Percentiles rank a stretch among this genome's conserved stretches.
These are phyloP conservation scores for Clonostachys sp. DNA, from an alignment of 2,329 filamentous ascomycete genomes.

Conservation along the genomic window DNA sequence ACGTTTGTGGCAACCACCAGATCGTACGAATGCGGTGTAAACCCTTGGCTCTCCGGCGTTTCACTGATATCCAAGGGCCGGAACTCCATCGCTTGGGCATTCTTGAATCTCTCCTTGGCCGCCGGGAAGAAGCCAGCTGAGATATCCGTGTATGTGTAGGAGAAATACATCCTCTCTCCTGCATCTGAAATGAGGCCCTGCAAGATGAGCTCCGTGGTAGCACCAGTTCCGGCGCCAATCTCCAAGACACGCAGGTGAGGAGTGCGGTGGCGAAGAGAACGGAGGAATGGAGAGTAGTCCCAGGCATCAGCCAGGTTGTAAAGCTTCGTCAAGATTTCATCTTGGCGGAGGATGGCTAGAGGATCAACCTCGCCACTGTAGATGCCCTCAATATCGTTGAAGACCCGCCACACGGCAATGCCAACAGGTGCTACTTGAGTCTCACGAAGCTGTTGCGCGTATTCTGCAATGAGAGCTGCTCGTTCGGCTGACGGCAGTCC, in stretches of 20 bases:
- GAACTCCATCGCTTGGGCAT: conserved; percentile 11
- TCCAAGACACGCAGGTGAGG: conserved; percentile 16
- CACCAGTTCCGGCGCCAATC: conserved; percentile 22
- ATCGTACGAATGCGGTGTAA: conserved; percentile 15
- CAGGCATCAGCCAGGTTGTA: background rate
- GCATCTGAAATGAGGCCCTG: background rate
- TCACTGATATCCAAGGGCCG: conserved; percentile 21
- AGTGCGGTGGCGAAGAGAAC: background rate
- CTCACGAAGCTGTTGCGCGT: no score
- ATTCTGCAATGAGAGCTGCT: no score
- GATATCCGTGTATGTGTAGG: conserved; percentile 21
- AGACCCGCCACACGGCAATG: background rate
- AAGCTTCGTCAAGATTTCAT: background rate
- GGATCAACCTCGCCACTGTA: background rate
- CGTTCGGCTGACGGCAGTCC: no score
- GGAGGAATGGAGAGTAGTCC: background rate
- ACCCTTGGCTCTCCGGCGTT: conserved; percentile 18
- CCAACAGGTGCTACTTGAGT: no score
- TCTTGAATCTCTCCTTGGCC: conserved; percentile 4
- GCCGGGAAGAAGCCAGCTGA: conserved; percentile 17
- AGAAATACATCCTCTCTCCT: background rate
- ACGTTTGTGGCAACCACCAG: conserved; percentile 21
- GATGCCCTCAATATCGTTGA: background rate
- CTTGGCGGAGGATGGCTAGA: background rate
- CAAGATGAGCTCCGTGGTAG: conserved; percentile 14